Conservation (phyloP, 176 grass and related monocot genomes). For the Dactylis glomerata region DNA sequence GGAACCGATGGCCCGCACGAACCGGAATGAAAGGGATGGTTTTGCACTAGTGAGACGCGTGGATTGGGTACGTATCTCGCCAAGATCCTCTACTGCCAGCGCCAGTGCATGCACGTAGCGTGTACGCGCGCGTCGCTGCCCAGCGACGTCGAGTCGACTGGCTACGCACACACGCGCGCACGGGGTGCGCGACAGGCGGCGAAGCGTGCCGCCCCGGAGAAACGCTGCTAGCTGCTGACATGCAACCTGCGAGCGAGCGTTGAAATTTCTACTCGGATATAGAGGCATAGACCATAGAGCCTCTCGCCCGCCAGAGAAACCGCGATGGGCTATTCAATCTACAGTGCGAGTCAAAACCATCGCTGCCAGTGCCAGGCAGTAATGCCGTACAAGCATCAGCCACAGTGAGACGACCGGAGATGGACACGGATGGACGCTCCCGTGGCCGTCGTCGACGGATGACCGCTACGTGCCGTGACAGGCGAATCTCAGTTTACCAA, state of each 20-base stretch:
- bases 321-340: neutral
- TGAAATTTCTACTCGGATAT: neutral
- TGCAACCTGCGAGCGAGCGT: neutral
- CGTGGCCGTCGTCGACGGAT: neutral
- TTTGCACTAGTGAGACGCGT: no score
- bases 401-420: neutral
- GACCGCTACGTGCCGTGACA: neutral
- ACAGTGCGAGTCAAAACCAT: neutral
- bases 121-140: neutral
- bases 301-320: neutral
- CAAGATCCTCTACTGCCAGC: neutral
- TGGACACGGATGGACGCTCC: neutral
- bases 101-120: neutral
- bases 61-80: neutral
- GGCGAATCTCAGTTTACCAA: neutral
- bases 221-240: neutral
- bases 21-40: no score
- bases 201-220: neutral
- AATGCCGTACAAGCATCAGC: neutral
- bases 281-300: no score
- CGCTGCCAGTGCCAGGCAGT: neutral
- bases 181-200: neutral
- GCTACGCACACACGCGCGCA: neutral
- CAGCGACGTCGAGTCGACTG: neutral
- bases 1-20: no score